Evolutionary conservation across 1,284 basidiomycete genomes (phyloP).

Genomic region (Ustilago nuda): DNA sequence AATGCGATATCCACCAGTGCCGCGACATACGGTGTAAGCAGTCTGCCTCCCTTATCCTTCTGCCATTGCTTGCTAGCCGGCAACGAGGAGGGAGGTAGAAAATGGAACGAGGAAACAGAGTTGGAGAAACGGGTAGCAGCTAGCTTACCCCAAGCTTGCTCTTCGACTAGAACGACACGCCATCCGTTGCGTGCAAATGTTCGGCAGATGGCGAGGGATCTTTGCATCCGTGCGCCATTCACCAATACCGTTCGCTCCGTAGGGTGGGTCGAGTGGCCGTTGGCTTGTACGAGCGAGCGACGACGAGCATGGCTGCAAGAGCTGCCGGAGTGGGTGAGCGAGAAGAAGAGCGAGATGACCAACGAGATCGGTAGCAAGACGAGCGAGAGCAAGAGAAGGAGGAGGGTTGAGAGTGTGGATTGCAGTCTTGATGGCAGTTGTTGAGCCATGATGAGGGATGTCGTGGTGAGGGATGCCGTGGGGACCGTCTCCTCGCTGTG

Average conservation of each 20-base stretch:
- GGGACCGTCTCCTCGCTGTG: background rate
- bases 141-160: slow-evolving; percentile 70
- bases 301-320: background rate
- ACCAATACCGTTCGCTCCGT: slow-evolving; percentile 68
- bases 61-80: slow-evolving; percentile 3
- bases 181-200: slow-evolving; percentile 71
- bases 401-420: slow-evolving; percentile 46
- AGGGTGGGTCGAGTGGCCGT: background rate
- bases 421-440: slow-evolving; percentile 41
- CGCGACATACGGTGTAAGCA: slow-evolving; percentile 60
- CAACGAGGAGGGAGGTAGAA: slow-evolving; percentile 41
- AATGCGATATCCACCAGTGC: slow-evolving; percentile 66
- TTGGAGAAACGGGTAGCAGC: slow-evolving; percentile 70
- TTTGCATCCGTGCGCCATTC: slow-evolving; percentile 71
- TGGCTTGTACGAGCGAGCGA: background rate
- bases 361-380: slow-evolving; percentile 31
- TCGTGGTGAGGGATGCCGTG: background rate
- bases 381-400: slow-evolving; percentile 33
- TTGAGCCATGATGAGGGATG: slow-evolving; percentile 22
- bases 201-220: slow-evolving; percentile 70
- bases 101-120: slow-evolving; percentile 57
- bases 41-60: slow-evolving; percentile 10
- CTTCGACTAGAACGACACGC: slow-evolving; percentile 71
- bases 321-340: slow-evolving; percentile 25
- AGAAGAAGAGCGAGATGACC: slow-evolving; percentile 36